phyloP scores from a whole-genome alignment of 495 filamentous ascomycete genomes.

The Beverwykella pulmonaria region DNA sequence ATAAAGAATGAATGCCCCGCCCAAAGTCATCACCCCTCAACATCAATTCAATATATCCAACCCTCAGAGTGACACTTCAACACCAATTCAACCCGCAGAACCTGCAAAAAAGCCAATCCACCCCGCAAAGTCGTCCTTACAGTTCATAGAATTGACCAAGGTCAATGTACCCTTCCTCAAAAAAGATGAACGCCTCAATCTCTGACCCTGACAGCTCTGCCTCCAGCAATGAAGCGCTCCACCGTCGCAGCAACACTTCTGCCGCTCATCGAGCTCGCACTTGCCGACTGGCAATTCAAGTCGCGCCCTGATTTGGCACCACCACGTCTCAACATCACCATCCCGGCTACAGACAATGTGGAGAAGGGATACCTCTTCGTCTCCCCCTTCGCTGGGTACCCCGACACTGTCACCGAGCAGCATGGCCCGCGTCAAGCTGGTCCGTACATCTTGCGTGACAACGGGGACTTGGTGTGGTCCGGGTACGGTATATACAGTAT shows the following conservation, averaged over 20 bases:
- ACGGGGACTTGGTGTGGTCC: conserved; percentile 60
- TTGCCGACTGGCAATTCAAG: conserved; percentile 58
- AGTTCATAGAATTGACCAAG: conserved; percentile 53
- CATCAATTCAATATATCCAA: conserved; percentile 3
- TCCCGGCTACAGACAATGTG: conserved; percentile 53
- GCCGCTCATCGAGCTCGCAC: conserved; percentile 37
- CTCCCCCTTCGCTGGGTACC: conserved; percentile 56
- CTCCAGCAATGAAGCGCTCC: conserved; percentile 42
- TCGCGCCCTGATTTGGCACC: conserved; percentile 60
- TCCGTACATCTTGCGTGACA: conserved; percentile 59
- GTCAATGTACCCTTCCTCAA: conserved; percentile 60
- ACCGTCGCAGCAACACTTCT: conserved; percentile 37
- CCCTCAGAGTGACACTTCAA: too few species aligned
- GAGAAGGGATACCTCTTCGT: conserved; percentile 59
- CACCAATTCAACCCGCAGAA: too few species aligned
- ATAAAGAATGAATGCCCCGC: background rate
- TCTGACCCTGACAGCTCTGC: conserved; percentile 46
- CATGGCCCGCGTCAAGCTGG: conserved; percentile 59
- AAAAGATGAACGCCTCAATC: conserved; percentile 42
- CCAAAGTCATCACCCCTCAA: background rate
- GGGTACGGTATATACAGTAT: conserved; percentile 59
- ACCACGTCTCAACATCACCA: conserved; percentile 60
- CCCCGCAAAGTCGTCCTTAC: conserved; percentile 37
- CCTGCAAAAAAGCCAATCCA: too few species aligned
- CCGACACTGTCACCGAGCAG: conserved; percentile 46